Percentiles rank a stretch among this genome's conserved stretches.
Evolutionary conservation across 2,329 filamentous ascomycete genomes (phyloP).

Genomic region (Camptophora hylomeconis): DNA sequence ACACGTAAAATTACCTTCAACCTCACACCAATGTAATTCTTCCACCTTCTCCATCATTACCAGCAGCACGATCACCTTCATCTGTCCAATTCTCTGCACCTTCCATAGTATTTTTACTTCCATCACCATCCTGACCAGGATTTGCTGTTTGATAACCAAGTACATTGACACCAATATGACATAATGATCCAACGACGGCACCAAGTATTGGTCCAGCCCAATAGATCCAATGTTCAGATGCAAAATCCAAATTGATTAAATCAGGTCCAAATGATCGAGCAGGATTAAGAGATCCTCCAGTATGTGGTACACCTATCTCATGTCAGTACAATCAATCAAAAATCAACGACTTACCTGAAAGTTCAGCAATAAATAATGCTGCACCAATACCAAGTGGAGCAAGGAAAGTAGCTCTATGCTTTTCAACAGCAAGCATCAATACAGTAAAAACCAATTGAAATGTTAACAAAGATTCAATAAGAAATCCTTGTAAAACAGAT

Average conservation of each 20-base stretch:
- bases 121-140: conserved; percentile 39
- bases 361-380: conserved; percentile 49
- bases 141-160: conserved; percentile 30
- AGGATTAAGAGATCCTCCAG: conserved; percentile 35
- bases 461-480: conserved; percentile 55
- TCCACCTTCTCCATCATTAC: too few relatives aligned
- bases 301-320: conserved; percentile 34
- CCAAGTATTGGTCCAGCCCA: conserved; percentile 30
- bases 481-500: conserved; percentile 45
- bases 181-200: conserved; percentile 32
- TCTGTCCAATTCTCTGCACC: too few relatives aligned
- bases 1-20: too few relatives aligned
- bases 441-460: conserved; percentile 50
- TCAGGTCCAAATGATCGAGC: conserved; percentile 35
- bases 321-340: too few relatives aligned
- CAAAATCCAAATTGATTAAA: conserved; percentile 31
- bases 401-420: conserved; percentile 58
- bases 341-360: too few relatives aligned
- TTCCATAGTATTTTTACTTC: too few relatives aligned
- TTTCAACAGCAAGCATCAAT: conserved; percentile 58
- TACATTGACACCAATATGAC: conserved; percentile 33
- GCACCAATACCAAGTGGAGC: conserved; percentile 61
- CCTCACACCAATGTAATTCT: too few relatives aligned
- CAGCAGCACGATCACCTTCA: too few relatives aligned
- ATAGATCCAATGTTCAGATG: conserved; percentile 30